Conservation (phyloP, 208 protist species). For the Trypanosoma congolense region DNA sequence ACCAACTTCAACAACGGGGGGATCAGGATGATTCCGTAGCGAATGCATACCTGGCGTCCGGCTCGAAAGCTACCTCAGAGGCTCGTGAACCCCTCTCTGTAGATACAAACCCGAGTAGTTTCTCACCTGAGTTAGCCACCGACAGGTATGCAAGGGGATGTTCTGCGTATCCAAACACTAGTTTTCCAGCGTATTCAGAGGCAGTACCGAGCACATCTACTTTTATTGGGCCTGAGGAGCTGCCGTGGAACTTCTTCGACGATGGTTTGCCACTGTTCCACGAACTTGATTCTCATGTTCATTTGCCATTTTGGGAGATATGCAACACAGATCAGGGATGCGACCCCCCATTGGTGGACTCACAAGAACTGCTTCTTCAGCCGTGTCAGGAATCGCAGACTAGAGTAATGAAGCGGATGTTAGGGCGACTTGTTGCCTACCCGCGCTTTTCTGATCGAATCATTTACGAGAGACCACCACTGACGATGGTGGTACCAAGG, state of each 20-base stretch:
- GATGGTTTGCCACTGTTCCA: constrained; percentile 18
- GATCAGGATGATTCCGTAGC: background rate
- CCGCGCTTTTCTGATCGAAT: constrained; percentile 30
- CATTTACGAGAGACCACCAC: constrained; percentile 23
- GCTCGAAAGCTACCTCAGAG: background rate
- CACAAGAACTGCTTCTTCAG: constrained; percentile 14
- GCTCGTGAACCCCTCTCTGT: constrained; percentile 29
- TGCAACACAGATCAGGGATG: background rate
- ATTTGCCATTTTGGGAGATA: background rate
- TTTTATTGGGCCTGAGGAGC: constrained; percentile 8
- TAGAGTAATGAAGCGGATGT: constrained; percentile 50
- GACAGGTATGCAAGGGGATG: background rate
- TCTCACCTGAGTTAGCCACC: constrained; percentile 62
- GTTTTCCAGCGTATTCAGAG: background rate
- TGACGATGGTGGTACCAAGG: constrained; percentile 1
- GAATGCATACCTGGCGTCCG: background rate
- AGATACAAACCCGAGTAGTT: constrained; percentile 36
- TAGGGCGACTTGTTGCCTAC: constrained; percentile 39
- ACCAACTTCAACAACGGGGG: background rate
- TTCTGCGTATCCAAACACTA: background rate
- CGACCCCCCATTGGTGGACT: background rate
- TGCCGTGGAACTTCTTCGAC: constrained; percentile 56
- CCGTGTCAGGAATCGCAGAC: constrained; percentile 34
- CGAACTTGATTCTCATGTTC: background rate
- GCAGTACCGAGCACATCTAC: constrained; percentile 2